These are phyloP conservation scores for Mentha longifolia DNA, from an alignment of 257 asterid species.

Conservation along the genomic window DNA sequence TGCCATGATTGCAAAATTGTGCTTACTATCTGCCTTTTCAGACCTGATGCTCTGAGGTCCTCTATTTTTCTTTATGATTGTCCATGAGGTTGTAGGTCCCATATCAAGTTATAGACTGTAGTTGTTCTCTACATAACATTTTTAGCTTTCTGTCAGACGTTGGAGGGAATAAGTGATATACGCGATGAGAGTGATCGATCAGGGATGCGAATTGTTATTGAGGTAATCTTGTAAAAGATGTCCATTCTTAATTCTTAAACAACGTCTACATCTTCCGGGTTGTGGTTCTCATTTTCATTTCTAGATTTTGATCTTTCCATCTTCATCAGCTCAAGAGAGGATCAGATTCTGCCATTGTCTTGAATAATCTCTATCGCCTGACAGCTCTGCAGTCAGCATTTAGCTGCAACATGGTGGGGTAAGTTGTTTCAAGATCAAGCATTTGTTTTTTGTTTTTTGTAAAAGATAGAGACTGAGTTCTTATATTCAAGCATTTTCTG, in stretches of 20 bases:
- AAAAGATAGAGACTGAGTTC: background rate
- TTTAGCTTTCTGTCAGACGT: slow-evolving; percentile 49
- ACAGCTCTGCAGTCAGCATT: slow-evolving; percentile 89
- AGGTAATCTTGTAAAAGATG: slow-evolving; percentile 58
- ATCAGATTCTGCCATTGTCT: slow-evolving; percentile 78
- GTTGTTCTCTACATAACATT: slow-evolving; percentile 7
- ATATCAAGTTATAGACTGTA: slow-evolving; percentile 9
- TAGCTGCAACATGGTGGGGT: slow-evolving; percentile 99
- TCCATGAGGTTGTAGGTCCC: slow-evolving; percentile 25
- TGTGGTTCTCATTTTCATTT: slow-evolving; percentile 26
- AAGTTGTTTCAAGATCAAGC: slow-evolving; percentile 42
- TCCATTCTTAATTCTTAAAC: background rate
- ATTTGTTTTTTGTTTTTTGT: background rate
- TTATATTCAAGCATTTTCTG: slow-evolving; percentile 20
- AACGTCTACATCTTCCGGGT: slow-evolving; percentile 7
- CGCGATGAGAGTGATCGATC: slow-evolving; percentile 99
- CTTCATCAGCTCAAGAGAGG: slow-evolving; percentile 87
- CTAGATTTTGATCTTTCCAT: slow-evolving; percentile 29
- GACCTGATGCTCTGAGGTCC: slow-evolving; percentile 1
- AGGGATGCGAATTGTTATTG: slow-evolving; percentile 96
- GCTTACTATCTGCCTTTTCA: slow-evolving; percentile 11
- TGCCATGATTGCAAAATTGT: slow-evolving; percentile 4
- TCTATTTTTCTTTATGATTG: slow-evolving; percentile 17
- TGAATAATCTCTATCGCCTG: slow-evolving; percentile 87
- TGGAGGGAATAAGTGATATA: slow-evolving; percentile 97